Evolutionary conservation across 1,139 yeast genomes (phyloP), one percentile per base, ranked within the genome.

Genomic region (Taiozyma sp.): DNA sequence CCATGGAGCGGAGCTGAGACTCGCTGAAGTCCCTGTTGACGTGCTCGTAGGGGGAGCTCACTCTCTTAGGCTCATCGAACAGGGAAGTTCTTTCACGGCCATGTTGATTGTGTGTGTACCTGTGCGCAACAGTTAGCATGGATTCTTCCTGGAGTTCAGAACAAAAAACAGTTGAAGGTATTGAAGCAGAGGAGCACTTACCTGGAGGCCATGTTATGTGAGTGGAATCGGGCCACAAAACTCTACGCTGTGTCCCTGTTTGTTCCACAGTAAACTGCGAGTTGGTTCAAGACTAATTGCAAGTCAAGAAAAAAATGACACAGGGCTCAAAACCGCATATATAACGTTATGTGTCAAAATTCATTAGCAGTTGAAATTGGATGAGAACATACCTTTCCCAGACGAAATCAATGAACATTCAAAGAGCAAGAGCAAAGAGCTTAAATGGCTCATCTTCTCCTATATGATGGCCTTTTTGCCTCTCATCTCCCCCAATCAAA

Each of bases 1-100:
- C 98, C 47, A 91, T 71, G 54, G 78, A 79, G 47, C 90, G 81
- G 73, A 84, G 74, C 62, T 83, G 76, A 53, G 81, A 76, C 51
- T 88, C 79, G 55, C 78, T 80, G 58, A 74, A 74, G 57, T 79
- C 80, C 56, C 75, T 75, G n/a, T 50, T 64, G 27, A 71, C 68
- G 7, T 64, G 60, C 40, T 79, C 82, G 62, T 81, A 83, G 4
- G 87, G 87, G 12, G 75, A 68, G 3, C 69, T 59, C 12, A 77
- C 69, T 54, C 83, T 64, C 36, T 70, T 65, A 13, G 74, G 73
- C 4, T 73, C 55, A 41, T 64, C 65, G 48, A 77, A 77, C 46
- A 77, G 64, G 57, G 76, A 79, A 1, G 81, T 77, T 47, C 81
- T 63, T 50, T 76, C 81, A 52, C 79, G 65, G 56, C 75, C 78